These are phyloP conservation scores for Coprinopsis cinerea DNA, from an alignment of 768 basidiomycete species.

Conservation along the genomic window DNA sequence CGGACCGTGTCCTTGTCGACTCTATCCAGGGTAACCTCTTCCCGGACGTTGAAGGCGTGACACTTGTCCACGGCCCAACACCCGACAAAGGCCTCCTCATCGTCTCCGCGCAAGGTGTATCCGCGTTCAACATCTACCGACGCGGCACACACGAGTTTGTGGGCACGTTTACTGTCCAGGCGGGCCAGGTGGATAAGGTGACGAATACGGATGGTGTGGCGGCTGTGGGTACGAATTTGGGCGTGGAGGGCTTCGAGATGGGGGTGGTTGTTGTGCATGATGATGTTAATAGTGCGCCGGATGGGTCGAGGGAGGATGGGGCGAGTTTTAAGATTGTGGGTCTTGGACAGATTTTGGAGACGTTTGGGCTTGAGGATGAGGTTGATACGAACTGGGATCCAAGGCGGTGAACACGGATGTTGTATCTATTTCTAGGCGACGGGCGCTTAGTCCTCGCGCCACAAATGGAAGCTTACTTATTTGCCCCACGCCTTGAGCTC, in stretches of 20 bases:
- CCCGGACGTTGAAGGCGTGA: constrained; percentile 2
- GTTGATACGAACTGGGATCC: constrained; percentile 3
- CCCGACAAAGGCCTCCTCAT: background rate
- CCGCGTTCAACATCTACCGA: constrained; percentile 3
- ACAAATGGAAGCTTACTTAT: no score
- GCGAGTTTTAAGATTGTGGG: constrained; percentile 4
- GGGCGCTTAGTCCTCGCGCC: no score
- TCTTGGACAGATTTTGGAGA: constrained; percentile 1
- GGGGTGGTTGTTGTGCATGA: constrained; percentile 1
- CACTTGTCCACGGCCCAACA: background rate
- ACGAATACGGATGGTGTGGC: constrained; percentile 4
- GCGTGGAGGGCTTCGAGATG: background rate
- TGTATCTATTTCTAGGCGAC: no score
- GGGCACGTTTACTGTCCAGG: constrained; percentile 1
- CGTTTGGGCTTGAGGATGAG: background rate
- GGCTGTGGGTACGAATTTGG: constrained; percentile 1
- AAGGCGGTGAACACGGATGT: no score
- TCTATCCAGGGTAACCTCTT: constrained; percentile 1
- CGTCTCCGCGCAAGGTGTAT: constrained; percentile 1
- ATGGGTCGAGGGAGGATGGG: background rate
- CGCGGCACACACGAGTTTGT: constrained; percentile 1
- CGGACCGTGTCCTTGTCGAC: constrained; percentile 2
- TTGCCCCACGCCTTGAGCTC: no score
- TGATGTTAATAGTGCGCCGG: constrained; percentile 2
- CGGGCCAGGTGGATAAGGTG: background rate